These are phyloP conservation scores for Monilinia vaccinii-corymbosi DNA, from an alignment of 2,329 filamentous ascomycete species.

Conservation along the genomic window DNA sequence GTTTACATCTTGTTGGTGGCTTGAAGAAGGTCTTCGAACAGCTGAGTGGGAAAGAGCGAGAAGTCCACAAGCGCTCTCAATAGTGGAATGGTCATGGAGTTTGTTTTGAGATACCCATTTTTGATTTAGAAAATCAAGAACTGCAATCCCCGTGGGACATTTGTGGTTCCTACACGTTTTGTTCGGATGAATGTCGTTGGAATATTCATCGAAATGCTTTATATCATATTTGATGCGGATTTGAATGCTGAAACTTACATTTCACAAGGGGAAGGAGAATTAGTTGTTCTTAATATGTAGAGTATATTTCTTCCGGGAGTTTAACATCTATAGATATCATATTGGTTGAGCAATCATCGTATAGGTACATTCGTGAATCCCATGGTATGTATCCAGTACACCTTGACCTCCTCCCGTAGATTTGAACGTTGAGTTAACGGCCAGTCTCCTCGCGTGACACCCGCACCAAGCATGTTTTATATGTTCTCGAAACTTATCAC, in stretches of 20 bases:
- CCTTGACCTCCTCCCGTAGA: neutral
- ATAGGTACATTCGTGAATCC: neutral
- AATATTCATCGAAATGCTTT: neutral
- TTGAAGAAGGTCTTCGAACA: constrained; percentile 55
- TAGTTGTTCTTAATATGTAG: neutral
- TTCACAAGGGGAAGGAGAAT: neutral
- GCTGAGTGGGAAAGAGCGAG: constrained; percentile 65
- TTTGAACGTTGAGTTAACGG: neutral
- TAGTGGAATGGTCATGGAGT: neutral
- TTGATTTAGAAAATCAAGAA: neutral
- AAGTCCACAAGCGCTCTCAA: constrained; percentile 34
- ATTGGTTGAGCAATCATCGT: neutral
- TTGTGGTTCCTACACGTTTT: neutral
- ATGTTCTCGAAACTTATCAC: neutral
- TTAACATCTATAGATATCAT: neutral
- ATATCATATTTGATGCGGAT: neutral
- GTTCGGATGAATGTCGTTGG: neutral
- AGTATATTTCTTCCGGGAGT: neutral
- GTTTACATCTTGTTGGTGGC: constrained; percentile 75
- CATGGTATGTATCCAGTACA: neutral
- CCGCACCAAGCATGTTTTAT: neutral
- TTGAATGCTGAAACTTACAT: neutral
- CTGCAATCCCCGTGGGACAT: neutral
- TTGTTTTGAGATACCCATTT: neutral
- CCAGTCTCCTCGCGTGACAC: neutral